Percentiles rank a stretch among this genome's conserved stretches.
Conservation (phyloP, 2,329 filamentous ascomycete genomes). For the Esteya vermicola region DNA sequence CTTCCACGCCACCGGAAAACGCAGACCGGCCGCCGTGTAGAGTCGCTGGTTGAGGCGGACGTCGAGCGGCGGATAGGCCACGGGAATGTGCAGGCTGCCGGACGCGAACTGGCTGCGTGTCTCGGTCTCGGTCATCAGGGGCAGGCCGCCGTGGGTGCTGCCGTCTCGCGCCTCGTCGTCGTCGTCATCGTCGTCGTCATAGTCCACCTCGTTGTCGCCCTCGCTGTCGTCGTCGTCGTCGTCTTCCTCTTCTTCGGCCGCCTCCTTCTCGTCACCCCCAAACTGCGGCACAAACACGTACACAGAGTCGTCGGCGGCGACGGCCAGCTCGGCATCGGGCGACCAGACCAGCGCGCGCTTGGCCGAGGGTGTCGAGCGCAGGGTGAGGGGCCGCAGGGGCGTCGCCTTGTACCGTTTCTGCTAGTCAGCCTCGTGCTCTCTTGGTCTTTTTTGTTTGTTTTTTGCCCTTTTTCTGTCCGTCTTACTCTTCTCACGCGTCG, state of each 20-base stretch:
- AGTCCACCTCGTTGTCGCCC: slow-evolving; percentile 12
- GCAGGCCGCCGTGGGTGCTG: slow-evolving; percentile 6
- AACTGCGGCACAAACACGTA: slow-evolving; percentile 36
- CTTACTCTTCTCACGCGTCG: too few species aligned
- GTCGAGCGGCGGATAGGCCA: slow-evolving; percentile 21
- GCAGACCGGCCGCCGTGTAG: slow-evolving; percentile 23
- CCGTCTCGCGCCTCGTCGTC: slow-evolving; percentile 2
- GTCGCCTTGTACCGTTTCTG: slow-evolving; percentile 2
- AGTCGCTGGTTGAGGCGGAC: slow-evolving; percentile 30
- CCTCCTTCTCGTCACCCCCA: slow-evolving; percentile 1
- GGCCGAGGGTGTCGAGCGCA: slow-evolving; percentile 15
- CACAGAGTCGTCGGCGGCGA: slow-evolving; percentile 40
- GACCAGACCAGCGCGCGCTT: slow-evolving; percentile 35
- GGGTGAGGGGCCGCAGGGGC: slow-evolving; percentile 25
- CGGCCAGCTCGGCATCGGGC: slow-evolving; percentile 41
- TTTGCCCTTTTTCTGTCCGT: neutral
- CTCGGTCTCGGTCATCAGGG: slow-evolving; percentile 7
- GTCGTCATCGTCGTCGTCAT: slow-evolving; percentile 11
- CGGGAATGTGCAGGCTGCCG: slow-evolving; percentile 19
- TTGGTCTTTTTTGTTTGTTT: neutral
- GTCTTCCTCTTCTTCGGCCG: slow-evolving; percentile 1
- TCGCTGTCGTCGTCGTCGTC: slow-evolving; percentile 11
- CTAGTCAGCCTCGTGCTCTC: neutral
- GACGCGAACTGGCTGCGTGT: slow-evolving; percentile 19
- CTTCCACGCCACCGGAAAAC: slow-evolving; percentile 14